Base-by-base conservation (phyloP, 2,329 filamentous ascomycete species). In the Colletotrichum limetticola region DNA sequence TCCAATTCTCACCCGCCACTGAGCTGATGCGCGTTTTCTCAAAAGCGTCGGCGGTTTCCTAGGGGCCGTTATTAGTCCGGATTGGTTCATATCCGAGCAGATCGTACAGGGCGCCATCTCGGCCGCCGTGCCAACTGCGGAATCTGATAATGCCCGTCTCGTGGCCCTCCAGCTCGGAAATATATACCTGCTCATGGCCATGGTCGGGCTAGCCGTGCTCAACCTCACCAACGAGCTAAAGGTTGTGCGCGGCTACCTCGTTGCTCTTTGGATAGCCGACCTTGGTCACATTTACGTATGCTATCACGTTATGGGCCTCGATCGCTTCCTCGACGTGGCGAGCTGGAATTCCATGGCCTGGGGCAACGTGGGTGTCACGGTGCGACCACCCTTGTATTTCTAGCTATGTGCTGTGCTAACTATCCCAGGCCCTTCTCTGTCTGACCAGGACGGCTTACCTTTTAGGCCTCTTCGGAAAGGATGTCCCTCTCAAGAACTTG, bases 281-380 rank as follows among this genome's bases (percentile, higher is more conserved):
- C 83, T 94, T 74, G 90, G 91, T 3, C 93, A 95, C 79, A 82
- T 95, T 30, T 89, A 86, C 73, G 92, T 89, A 19, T 82, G 80
- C 22, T 90, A 88, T 71, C 82, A 84, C 77, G 87, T 86, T 7
- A 84, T 94, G 74, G 92, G 91, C 9, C 85, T 84, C 78, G 85
- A 88, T 11, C 83, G 82, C 42, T 86, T 89, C 59, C 74, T 88
- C 57, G 86, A 90, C 75, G 81, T 92, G 12, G 81, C 78, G 5
- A 82, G 80, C 26, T 95, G 93, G 93, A 94, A 94, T 79, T 83
- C 87, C 42, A 88, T 92, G 85, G 88, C 91, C n/a, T 93, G 91
- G 90, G 93, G 93, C 3, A 95, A 95, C 77, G 86, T 95, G 74
- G 91, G 88, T 8, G 86, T 87, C 62, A 94, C 92, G 30, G 88